phyloP scores from a whole-genome alignment of 1,139 yeast genomes.

The Debaryomyces sp. region DNA sequence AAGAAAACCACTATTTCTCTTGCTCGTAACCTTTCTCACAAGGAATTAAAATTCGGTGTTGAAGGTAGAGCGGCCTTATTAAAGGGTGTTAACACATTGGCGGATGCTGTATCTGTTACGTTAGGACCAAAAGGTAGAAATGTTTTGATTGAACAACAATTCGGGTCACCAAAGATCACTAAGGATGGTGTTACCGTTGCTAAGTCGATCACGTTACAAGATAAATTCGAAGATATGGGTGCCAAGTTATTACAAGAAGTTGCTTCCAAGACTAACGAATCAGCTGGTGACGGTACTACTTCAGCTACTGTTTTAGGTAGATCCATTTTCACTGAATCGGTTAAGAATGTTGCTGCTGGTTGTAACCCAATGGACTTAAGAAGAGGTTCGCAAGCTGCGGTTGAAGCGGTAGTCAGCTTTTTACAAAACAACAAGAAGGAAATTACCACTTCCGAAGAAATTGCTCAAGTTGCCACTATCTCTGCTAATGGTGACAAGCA shows the following conservation, averaged over 20 bases:
- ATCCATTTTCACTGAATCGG: constrained; percentile 95
- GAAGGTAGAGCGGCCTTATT: constrained; percentile 97
- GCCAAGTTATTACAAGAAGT: constrained; percentile 97
- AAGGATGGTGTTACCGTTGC: constrained; percentile 99
- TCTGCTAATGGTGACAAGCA: constrained; percentile 97
- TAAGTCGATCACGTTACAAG: constrained; percentile 79
- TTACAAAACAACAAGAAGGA: constrained; percentile 92
- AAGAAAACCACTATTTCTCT: constrained; percentile 44
- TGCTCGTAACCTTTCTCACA: constrained; percentile 74
- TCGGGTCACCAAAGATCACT: constrained; percentile 98
- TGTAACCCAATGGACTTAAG: constrained; percentile 99
- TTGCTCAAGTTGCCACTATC: constrained; percentile 98
- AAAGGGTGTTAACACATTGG: constrained; percentile 94
- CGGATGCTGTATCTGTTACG: constrained; percentile 96
- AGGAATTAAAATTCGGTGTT: constrained; percentile 96
- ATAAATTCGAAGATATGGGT: constrained; percentile 96
- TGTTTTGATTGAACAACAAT: constrained; percentile 94
- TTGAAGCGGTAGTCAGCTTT: constrained; percentile 90
- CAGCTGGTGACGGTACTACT: constrained; percentile 99
- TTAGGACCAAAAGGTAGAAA: constrained; percentile 99
- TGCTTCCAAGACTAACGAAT: constrained; percentile 96
- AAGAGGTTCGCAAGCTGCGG: constrained; percentile 99
- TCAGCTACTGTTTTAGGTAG: constrained; percentile 97
- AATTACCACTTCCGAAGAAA: constrained; percentile 95
- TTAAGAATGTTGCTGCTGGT: constrained; percentile 98